phyloP scores from a whole-genome alignment of 2,329 filamentous ascomycete genomes.

The Fusarium luffae region DNA sequence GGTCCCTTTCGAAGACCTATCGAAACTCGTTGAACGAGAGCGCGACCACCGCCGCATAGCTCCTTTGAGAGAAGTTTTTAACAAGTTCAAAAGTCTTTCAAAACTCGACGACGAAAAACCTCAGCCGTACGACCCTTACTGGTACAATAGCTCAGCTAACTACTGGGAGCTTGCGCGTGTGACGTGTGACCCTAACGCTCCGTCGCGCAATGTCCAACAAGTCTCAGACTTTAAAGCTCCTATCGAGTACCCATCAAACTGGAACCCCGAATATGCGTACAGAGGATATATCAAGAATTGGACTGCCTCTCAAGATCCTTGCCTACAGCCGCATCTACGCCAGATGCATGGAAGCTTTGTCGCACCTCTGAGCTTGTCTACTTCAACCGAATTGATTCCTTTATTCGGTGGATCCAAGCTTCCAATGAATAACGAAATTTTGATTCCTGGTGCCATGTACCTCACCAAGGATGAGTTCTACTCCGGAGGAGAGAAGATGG shows the following conservation, averaged over 20 bases:
- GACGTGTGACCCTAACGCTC: constrained; percentile 67
- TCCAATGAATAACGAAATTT: constrained; percentile 71
- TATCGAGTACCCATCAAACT: constrained; percentile 50
- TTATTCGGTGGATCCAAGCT: constrained; percentile 73
- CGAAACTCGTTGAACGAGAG: constrained; percentile 62
- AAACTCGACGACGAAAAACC: constrained; percentile 51
- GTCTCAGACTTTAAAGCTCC: constrained; percentile 47
- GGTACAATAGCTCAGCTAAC: constrained; percentile 57
- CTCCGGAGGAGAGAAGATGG: constrained; percentile 65
- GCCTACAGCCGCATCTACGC: constrained; percentile 65
- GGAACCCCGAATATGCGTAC: constrained; percentile 52
- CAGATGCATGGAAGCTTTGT: constrained; percentile 68
- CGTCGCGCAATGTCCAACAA: constrained; percentile 53
- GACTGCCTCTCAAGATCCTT: constrained; percentile 68
- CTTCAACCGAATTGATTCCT: constrained; percentile 66
- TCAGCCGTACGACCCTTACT: constrained; percentile 59
- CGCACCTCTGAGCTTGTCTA: constrained; percentile 62
- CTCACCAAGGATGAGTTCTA: constrained; percentile 68
- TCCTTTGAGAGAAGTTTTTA: constrained; percentile 56
- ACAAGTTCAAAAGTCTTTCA: constrained; percentile 55
- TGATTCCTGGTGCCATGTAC: constrained; percentile 74
- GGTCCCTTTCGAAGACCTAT: constrained; percentile 67
- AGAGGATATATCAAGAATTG: constrained; percentile 68
- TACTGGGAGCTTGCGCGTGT: constrained; percentile 70
- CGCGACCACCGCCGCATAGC: constrained; percentile 56